These are phyloP conservation scores for Lunularia cruciata DNA, from an alignment of 225 moss, liverwort and hornwort genomes.

Conservation along the genomic window DNA sequence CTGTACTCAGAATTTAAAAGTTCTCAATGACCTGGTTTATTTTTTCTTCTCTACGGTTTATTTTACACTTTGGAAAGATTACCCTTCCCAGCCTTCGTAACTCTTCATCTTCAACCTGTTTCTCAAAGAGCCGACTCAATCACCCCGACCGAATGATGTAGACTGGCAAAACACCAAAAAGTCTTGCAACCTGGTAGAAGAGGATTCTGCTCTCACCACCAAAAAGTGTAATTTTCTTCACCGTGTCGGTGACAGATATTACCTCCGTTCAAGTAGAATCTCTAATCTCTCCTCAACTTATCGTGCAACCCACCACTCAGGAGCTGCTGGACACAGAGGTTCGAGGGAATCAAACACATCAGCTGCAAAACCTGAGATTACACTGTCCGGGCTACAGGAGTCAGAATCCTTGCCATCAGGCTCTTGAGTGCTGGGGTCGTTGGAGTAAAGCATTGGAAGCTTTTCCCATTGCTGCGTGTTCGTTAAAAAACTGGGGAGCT, in stretches of 20 bases:
- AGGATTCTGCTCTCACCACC: conserved; percentile 4
- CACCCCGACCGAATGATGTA: neutral
- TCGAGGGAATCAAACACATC: conserved; percentile 98
- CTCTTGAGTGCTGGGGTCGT: conserved; percentile 63
- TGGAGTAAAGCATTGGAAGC: conserved; percentile 78
- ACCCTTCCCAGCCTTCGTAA: conserved; percentile 1
- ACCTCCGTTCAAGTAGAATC: neutral
- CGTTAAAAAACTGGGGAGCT: conserved; percentile 79
- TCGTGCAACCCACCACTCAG: conserved; percentile 92
- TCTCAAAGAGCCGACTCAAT: neutral
- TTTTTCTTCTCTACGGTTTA: conserved; percentile 3
- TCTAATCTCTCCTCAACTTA: conserved; percentile 29
- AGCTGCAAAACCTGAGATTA: conserved; percentile 82
- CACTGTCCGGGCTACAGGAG: conserved; percentile 95
- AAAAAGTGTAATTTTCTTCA: neutral
- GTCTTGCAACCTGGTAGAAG: conserved; percentile 12
- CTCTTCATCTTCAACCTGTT: neutral
- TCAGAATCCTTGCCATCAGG: conserved; percentile 62
- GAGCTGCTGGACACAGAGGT: conserved; percentile 74
- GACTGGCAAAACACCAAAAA: conserved; percentile 10
- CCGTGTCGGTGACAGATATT: neutral
- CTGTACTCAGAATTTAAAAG: conserved; percentile 6
- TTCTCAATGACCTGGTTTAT: conserved; percentile 13
- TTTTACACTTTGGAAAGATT: conserved; percentile 13
- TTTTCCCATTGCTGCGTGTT: conserved; percentile 87